Evolutionary conservation across 1,284 basidiomycete genomes (phyloP), one percentile per base, ranked within the genome.

Genomic region (Fistulina hepatica): DNA sequence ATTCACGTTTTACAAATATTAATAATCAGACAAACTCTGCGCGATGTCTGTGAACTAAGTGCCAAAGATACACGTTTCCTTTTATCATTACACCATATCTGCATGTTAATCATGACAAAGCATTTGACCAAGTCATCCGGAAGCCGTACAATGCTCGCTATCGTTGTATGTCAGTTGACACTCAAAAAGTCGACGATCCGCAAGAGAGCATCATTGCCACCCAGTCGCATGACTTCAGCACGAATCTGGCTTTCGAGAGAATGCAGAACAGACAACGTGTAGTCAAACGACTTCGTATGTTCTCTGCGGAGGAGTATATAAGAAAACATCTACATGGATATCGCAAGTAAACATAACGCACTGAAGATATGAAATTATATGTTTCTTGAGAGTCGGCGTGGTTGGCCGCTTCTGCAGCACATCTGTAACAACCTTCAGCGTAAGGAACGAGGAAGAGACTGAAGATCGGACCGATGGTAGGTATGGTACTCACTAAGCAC

Each of bases 321-420:
- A n/a, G n/a, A n/a, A n/a, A n/a, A n/a, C n/a, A n/a, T n/a, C n/a
- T n/a, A n/a, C n/a, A n/a, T n/a, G n/a, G n/a, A n/a, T n/a, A n/a
- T n/a, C n/a, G n/a, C n/a, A n/a, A n/a, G n/a, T n/a, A n/a, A n/a
- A n/a, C n/a, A n/a, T n/a, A n/a, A n/a, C 51, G 51, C n/a, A n/a
- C n/a, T n/a, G n/a, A 17, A 95, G 71, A 54, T 92, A 91, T 8
- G 73, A 63, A 39, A 95, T 88, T 0, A 79, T 75, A 50, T 90
- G 81, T 1, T 61, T 60, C 54, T 94, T 95, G 37, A 89, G 64
- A 0, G 82, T 82, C 0, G 78, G 76, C 0, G 84, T 85, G 0
- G 73, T 67, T 0, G 92, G 89, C 9, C 84, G 71, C 58, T 94
- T 91, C 55, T 92, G 85, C 13, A 95, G 71, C 8, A 93, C 78